Base-by-base conservation (phyloP, 495 filamentous ascomycete genomes). In the Aspergillus taichungensis region DNA sequence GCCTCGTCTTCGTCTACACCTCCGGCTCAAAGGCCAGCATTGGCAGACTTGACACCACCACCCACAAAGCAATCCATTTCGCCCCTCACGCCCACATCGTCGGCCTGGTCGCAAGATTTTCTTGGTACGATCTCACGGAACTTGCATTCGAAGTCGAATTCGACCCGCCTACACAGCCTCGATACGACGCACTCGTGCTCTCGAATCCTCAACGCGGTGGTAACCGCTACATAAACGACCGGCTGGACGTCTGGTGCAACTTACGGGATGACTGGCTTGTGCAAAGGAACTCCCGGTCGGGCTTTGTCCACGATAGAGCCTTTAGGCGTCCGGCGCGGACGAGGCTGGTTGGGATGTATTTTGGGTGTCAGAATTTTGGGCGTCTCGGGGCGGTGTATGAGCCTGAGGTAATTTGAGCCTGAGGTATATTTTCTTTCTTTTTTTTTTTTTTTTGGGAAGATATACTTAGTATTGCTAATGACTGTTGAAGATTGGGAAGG, bases 311-410 rank as follows among this genome's bases (percentile, higher is more conserved):
- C 0, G 40, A 35, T 7, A 10, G 24, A 12, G 30, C 44, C 6
- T 52, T 47, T 32, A 10, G 7, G 10, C 6, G 40, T 13, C 50
- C 44, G 8, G 36, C 7, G 1, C 10, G 37, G 31, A 35, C 40
- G 9, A 45, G 35, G 41, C 32, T 49, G 6, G 45, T 45, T 36
- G 50, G 50, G 9, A 32, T 52, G 18, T 52, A 47, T 37, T 44
- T 44, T 6, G 30, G 45, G 1, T 48, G 44, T 40, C 45, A 35
- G 34, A 7, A 43, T 7, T 47, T 52, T 30, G 37, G 13, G 2
- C 13, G 5, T 31, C 0, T 47, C 11, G 50, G 50, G 14, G 44
- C 34, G 6, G 39, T 52, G 31, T 48, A 52, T 37, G 49, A 47
- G 13, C 38, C 44, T 0, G 29, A 43, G 18, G n/a, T n/a, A n/a